Evolutionary conservation across 257 asterid genomes (phyloP), one percentile per base, ranked within the genome.

Genomic region (Solanum paucissectum): DNA sequence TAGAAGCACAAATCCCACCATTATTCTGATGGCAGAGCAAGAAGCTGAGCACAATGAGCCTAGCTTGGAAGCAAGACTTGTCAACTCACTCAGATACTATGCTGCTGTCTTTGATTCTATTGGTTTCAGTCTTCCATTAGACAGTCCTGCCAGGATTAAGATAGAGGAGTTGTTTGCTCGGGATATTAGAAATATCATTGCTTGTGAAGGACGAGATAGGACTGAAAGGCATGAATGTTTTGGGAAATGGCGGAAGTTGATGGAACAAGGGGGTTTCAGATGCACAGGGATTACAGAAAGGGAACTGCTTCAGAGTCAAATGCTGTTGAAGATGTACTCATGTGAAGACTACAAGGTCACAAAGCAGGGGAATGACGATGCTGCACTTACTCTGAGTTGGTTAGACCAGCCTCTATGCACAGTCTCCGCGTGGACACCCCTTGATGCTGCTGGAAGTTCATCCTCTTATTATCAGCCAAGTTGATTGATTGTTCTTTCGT

Each of bases 191-290:
- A 96, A 94, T 46, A 91, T 97, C 76, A 86, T 97, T 4, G 93
- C 94, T 5, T 95, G 96, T 25, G 99, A 97, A 87, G 99, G 99
- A 36, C 89, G 92, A 21, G 98, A 94, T 25, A 93, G 99, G 91
- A 52, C 66, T 3, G 99, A 97, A 86, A 94, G 99, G 89, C 99
- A 97, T 83, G 94, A 92, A 66, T 66, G 83, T 16, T 94, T 93
- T 18, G 91, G 81, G 40, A 92, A 87, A 89, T 97, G 99, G 99
- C 87, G 44, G 58, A 85, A 88, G 90, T 20, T 92, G 92, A 94
- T 96, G 98, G 98, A 92, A 90, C 92, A 89, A 85, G 98, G 94
- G 2, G 96, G 98, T 20, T 96, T 94, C 83, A 81, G 93, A 25
- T 82, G 93, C 88, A 37, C 86, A 42, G 95, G 92, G 23, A 89